Percentiles rank a stretch among this genome's conserved stretches.
These are phyloP conservation scores for Magnusiomyces fungicola DNA, from an alignment of 1,139 yeast genomes.

Conservation along the genomic window DNA sequence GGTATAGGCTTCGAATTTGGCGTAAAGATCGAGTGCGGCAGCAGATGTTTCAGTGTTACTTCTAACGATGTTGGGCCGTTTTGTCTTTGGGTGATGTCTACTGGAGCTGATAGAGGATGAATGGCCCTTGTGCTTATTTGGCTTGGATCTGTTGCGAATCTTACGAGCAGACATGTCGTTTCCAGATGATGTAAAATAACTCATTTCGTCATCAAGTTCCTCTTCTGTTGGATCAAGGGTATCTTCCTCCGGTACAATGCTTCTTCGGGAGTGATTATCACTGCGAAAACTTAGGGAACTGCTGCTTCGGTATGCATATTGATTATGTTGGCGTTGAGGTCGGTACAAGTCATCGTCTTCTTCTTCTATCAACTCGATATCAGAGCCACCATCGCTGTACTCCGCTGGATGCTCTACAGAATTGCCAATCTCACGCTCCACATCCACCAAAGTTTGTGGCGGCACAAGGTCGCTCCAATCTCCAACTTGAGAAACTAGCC, in stretches of 20 bases:
- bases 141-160: constrained; percentile 15
- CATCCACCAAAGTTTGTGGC: not conserved
- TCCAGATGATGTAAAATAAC: constrained; percentile 41
- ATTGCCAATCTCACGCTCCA: not conserved
- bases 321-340: constrained; percentile 7
- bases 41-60: not conserved
- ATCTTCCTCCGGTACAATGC: constrained; percentile 1
- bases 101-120: constrained; percentile 3
- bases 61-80: not conserved
- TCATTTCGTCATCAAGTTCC: constrained; percentile 34
- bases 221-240: constrained; percentile 17
- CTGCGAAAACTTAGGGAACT: constrained; percentile 14
- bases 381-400: constrained; percentile 30
- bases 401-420: constrained; percentile 19
- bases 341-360: constrained; percentile 11
- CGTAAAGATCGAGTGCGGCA: not conserved
- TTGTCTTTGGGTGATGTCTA: not conserved
- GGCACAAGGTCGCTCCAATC: constrained; percentile 27
- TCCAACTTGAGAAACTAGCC: constrained; percentile 76
- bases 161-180: constrained; percentile 18
- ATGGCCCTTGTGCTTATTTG: constrained; percentile 6
- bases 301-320: constrained; percentile 14
- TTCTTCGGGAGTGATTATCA: constrained; percentile 7
- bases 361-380: constrained; percentile 35
- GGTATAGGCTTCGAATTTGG: constrained; percentile 11